Conservation (phyloP, 2,329 filamentous ascomycete species). For the Alternaria sp. region DNA sequence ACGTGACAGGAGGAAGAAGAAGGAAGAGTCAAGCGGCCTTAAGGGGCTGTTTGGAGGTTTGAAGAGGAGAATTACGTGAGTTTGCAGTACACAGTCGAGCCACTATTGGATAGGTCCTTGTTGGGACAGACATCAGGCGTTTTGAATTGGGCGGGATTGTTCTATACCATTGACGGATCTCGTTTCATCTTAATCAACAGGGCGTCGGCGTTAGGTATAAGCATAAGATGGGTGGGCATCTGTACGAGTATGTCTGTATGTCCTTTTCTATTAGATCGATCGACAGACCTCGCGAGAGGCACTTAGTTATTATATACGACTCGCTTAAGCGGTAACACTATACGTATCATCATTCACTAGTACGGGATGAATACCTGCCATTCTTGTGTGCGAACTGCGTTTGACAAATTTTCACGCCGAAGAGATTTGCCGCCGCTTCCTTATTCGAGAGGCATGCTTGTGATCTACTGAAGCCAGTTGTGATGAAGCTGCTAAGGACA, state of each 20-base stretch:
- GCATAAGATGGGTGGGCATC: conserved; percentile 12
- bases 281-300: conserved; percentile 10
- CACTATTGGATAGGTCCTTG: conserved; percentile 12
- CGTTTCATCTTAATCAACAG: conserved; percentile 1
- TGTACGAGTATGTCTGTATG: conserved; percentile 12
- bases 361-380: not conserved
- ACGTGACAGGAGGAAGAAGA: conserved; percentile 36
- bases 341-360: not conserved
- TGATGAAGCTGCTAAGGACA: too few species aligned
- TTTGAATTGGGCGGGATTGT: conserved; percentile 18
- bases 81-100: conserved; percentile 2
- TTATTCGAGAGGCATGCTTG: too few species aligned
- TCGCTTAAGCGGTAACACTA: not conserved
- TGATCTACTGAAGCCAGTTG: too few species aligned
- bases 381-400: not conserved
- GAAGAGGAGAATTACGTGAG: conserved; percentile 39
- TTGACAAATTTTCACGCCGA: too few species aligned
- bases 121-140: conserved; percentile 16
- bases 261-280: conserved; percentile 5
- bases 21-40: conserved; percentile 38
- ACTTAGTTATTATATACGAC: not conserved
- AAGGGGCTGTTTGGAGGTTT: conserved; percentile 45
- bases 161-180: conserved; percentile 26
- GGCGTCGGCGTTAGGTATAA: conserved; percentile 7
- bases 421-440: too few species aligned